phyloP scores from a whole-genome alignment of 805 yeast species.

The Kodamaea fukazawae region DNA sequence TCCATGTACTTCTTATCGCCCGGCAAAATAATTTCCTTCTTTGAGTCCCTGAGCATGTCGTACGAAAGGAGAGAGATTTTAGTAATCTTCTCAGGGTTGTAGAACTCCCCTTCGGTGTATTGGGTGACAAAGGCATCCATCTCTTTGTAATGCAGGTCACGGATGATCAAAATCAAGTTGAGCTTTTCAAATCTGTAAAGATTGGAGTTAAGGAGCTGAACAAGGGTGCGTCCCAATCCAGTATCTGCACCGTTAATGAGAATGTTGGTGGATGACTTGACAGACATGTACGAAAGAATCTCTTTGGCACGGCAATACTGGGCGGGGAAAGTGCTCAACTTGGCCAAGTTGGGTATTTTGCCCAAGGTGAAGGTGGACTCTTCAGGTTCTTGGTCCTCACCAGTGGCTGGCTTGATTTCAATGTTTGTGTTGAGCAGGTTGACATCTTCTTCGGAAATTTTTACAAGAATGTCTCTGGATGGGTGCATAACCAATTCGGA shows the following conservation, averaged over 20 bases:
- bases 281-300: slow-evolving; percentile 24
- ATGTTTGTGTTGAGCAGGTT: slow-evolving; percentile 17
- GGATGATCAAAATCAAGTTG: slow-evolving; percentile 31
- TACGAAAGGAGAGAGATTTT: slow-evolving; percentile 28
- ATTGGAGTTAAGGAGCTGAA: slow-evolving; percentile 32
- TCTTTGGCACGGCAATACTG: slow-evolving; percentile 39
- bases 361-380: slow-evolving; percentile 3
- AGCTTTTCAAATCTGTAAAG: slow-evolving; percentile 23
- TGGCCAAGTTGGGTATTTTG: slow-evolving; percentile 32
- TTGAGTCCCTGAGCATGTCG: slow-evolving; percentile 23
- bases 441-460: slow-evolving; percentile 26
- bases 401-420: slow-evolving; percentile 4
- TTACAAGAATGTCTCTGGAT: slow-evolving; percentile 38
- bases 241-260: slow-evolving; percentile 46
- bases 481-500: slow-evolving; percentile 58
- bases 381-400: slow-evolving; percentile 1
- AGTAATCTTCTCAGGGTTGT: slow-evolving; percentile 21
- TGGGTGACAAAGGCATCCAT: slow-evolving; percentile 21
- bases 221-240: slow-evolving; percentile 32
- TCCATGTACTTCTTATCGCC: slow-evolving; percentile 31
- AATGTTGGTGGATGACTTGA: slow-evolving; percentile 25
- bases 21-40: slow-evolving; percentile 33
- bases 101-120: slow-evolving; percentile 18
- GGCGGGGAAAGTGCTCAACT: slow-evolving; percentile 30
- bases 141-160: slow-evolving; percentile 18